phyloP scores from a whole-genome alignment of 2,329 filamentous ascomycete species.

The Metarhizium guizhouense region DNA sequence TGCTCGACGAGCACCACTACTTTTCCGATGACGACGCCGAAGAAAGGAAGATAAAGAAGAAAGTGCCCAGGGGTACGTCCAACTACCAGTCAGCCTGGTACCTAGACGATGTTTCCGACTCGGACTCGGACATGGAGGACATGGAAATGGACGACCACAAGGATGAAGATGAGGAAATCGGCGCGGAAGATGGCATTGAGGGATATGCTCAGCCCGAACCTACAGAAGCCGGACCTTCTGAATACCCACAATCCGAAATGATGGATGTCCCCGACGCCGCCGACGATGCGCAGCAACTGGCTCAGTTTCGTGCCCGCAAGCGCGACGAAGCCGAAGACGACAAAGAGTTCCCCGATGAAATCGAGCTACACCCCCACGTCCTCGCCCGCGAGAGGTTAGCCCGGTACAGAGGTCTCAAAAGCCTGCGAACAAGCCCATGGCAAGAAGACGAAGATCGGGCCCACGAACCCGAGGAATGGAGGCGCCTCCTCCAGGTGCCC shows the following conservation, averaged over 20 bases:
- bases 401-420: constrained; percentile 87
- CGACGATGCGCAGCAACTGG: constrained; percentile 65
- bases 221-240: constrained; percentile 73
- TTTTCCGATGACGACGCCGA: constrained; percentile 77
- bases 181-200: constrained; percentile 78
- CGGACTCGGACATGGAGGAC: constrained; percentile 75
- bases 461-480: constrained; percentile 85
- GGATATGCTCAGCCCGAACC: constrained; percentile 56
- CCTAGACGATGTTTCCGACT: constrained; percentile 69
- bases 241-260: constrained; percentile 90
- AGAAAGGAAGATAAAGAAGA: constrained; percentile 49
- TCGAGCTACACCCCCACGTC: constrained; percentile 84
- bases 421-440: constrained; percentile 79
- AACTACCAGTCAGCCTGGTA: constrained; percentile 94
- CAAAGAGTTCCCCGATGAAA: constrained; percentile 92
- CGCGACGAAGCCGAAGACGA: constrained; percentile 80
- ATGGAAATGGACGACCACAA: constrained; percentile 48
- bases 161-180: constrained; percentile 49
- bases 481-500: constrained; percentile 73
- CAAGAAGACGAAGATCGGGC: constrained; percentile 79
- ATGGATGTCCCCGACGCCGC: constrained; percentile 83
- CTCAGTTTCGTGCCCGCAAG: constrained; percentile 70
- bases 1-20: constrained; percentile 95
- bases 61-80: constrained; percentile 83
- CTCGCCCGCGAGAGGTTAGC: constrained; percentile 76